Conservation (phyloP, 2,329 filamentous ascomycete genomes). For the Fusarium equiseti region DNA sequence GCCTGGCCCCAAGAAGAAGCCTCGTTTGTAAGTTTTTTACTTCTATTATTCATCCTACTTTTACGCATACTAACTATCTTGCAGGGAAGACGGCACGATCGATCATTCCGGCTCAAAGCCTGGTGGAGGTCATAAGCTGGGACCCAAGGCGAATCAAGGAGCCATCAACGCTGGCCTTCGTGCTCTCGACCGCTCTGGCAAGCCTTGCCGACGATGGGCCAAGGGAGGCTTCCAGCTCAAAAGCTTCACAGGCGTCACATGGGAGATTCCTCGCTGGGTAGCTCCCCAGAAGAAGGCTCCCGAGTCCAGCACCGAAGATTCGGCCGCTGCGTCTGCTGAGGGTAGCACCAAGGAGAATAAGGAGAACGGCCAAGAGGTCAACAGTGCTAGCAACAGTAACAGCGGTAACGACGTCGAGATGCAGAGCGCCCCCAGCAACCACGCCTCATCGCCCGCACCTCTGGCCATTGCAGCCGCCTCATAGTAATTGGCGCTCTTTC, state of each 20-base stretch:
- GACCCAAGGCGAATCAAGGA: conserved; percentile 95
- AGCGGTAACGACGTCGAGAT: conserved; percentile 65
- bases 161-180: conserved; percentile 97
- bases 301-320: conserved; percentile 61
- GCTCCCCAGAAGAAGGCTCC: conserved; percentile 71
- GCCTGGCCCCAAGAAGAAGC: conserved; percentile 97
- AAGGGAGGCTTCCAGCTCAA: conserved; percentile 86
- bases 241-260: conserved; percentile 89
- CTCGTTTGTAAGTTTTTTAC: conserved; percentile 80
- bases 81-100: conserved; percentile 72
- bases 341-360: conserved; percentile 74
- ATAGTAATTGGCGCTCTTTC: conserved; percentile 31
- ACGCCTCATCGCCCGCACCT: conserved; percentile 65
- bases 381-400: conserved; percentile 61
- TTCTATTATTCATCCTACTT: not conserved
- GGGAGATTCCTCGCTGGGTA: conserved; percentile 86
- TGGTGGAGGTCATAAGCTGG: conserved; percentile 80
- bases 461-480: conserved; percentile 62
- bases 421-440: conserved; percentile 63
- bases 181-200: conserved; percentile 90
- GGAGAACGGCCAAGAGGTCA: conserved; percentile 66
- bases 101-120: conserved; percentile 67
- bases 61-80: conserved; percentile 47
- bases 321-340: conserved; percentile 60
- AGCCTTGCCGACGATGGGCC: conserved; percentile 92